Evolutionary conservation across 805 yeast species (phyloP).

Genomic region (Wickerhamomyces ciferrii): DNA sequence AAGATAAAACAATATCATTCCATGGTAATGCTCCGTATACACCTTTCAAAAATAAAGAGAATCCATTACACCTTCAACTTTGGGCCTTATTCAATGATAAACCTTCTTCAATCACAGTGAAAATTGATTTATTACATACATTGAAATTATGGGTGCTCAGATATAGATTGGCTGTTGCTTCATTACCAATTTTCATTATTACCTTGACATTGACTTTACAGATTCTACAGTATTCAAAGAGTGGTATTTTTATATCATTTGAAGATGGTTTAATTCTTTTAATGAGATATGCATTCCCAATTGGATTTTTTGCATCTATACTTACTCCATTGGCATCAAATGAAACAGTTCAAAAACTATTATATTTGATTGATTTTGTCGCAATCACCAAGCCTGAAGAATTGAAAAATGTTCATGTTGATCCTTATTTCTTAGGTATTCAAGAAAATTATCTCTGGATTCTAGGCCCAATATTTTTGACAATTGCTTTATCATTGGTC

Average conservation of each 20-base stretch:
- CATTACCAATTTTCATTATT: slow-evolving; percentile 62
- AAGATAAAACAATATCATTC: slow-evolving; percentile 32
- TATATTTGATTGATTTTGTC: slow-evolving; percentile 48
- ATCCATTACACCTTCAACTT: slow-evolving; percentile 36
- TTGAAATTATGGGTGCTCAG: slow-evolving; percentile 67
- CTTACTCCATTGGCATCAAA: slow-evolving; percentile 35
- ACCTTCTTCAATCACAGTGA: slow-evolving; percentile 16
- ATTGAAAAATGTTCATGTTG: slow-evolving; percentile 36
- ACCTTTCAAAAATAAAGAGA: slow-evolving; percentile 34
- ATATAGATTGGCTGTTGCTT: slow-evolving; percentile 69
- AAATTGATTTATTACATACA: slow-evolving; percentile 52
- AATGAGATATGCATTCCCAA: slow-evolving; percentile 21
- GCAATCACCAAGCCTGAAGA: slow-evolving; percentile 41
- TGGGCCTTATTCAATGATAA: slow-evolving; percentile 31
- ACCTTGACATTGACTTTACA: slow-evolving; percentile 51
- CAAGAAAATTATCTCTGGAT: slow-evolving; percentile 51
- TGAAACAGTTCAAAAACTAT: slow-evolving; percentile 29
- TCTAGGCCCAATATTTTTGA: slow-evolving; percentile 52
- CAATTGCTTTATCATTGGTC: slow-evolving; percentile 40
- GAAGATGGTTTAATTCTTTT: slow-evolving; percentile 39
- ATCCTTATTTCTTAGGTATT: slow-evolving; percentile 65
- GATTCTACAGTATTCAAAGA: slow-evolving; percentile 35
- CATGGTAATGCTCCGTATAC: slow-evolving; percentile 72
- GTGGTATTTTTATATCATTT: slow-evolving; percentile 37
- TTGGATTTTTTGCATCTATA: slow-evolving; percentile 23